These are phyloP conservation scores for Penicillium crustosum DNA, from an alignment of 2,329 filamentous ascomycete species.

Conservation along the genomic window DNA sequence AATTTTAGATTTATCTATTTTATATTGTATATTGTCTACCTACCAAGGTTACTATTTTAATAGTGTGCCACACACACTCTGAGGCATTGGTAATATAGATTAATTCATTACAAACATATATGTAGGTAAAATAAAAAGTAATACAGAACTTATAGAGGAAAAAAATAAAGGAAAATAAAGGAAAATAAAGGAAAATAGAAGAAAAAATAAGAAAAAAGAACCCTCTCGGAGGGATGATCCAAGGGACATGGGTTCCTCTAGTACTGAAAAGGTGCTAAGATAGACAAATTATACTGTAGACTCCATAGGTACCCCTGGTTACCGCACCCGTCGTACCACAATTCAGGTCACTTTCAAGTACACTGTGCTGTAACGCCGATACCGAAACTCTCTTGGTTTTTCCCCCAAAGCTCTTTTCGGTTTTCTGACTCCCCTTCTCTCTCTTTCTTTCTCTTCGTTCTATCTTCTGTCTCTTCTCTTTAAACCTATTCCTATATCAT, in stretches of 20 bases:
- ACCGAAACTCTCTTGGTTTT: constrained; percentile 14
- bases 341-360: constrained; percentile 6
- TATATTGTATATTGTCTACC: background rate
- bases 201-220: background rate
- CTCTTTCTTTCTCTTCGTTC: background rate
- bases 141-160: background rate
- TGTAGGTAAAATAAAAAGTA: background rate
- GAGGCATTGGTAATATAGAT: background rate
- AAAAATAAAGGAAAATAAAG: background rate
- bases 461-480: constrained; percentile 1
- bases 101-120: background rate
- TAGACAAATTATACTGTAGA: constrained; percentile 15
- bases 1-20: background rate
- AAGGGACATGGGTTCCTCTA: constrained; percentile 20
- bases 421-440: constrained; percentile 4
- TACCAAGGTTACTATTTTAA: background rate
- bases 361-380: constrained; percentile 16
- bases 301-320: constrained; percentile 3
- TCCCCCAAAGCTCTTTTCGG: constrained; percentile 12
- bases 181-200: background rate
- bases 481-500: constrained; percentile 1
- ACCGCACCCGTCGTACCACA: constrained; percentile 4
- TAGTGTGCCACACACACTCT: background rate
- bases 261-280: constrained; percentile 23
- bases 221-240: constrained; percentile 14